Evolutionary conservation across 2,329 filamentous ascomycete genomes (phyloP), one percentile per base, ranked within the genome.

Genomic region (Beauveria pseudobassiana): DNA sequence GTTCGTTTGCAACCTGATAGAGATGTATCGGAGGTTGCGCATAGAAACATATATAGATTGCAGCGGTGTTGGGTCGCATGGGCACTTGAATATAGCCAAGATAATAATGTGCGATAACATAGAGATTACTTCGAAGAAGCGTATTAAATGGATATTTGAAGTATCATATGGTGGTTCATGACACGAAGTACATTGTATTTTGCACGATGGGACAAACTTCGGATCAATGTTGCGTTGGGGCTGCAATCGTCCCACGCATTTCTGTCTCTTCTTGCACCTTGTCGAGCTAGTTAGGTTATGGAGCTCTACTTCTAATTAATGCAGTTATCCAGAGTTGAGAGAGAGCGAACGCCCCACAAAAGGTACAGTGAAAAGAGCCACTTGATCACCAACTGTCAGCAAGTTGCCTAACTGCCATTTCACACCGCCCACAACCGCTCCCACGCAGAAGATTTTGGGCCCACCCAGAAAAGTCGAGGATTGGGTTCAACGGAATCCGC

Each of bases 361-460:
- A 38, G 12, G 34, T 6, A 38, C 34, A 14, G 2, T 16, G 34
- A 38, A 38, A 38, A 30, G 6, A 9, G 49, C 14, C 10, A 42
- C 12, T 14, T 20, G 14, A 40, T 10, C 43, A 24, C 34, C 24
- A 10, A 45, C 54, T 42, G 22, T 38, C 26, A 5, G 18, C 38
- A 60, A 46, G 34, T 45, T 68, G 67, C 77, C 77, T 78, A 80
- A 78, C 73, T 80, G 78, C 78, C 78, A 26, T 5, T 7, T 5
- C 42, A 71, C 69, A 80, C 77, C 78, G 78, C 77, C 72, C 68
- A 62, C 14, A 8, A 53, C 46, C 40, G 46, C 5, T 20, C 20
- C 9, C 49, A 8, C 49, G 6, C 43, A 46, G 52, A 64, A 61
- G 65, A 67, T 65, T 63, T 59, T 50, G 63, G 57, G 49, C 28